Base-by-base conservation (phyloP, 2,329 filamentous ascomycete genomes). In the Pseudocercospora cruenta region DNA sequence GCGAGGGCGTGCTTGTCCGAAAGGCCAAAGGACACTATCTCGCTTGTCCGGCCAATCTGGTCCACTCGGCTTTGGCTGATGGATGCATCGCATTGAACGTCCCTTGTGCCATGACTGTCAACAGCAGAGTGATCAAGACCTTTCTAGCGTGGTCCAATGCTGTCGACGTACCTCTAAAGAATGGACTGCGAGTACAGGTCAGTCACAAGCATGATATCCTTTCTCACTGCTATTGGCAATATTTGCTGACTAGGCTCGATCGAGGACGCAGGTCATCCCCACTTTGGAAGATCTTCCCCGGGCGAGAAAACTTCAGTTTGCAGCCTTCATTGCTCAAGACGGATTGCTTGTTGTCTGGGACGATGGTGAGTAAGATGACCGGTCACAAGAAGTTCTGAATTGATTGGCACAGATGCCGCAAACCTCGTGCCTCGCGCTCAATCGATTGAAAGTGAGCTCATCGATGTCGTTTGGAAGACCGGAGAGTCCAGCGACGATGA, bases 41-140 rank as follows among this genome's bases (percentile, higher is more conserved):
- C 82, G 87, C 90, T 1, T 93, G 90, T 75, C 91, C 91, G 47
- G 85, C 88, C 55, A 83, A 87, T 68, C 78, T 93, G 63, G 83
- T 83, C 31, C 82, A 83, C 65, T 91, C 90, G 1, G 76, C 83
- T 0, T 88, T 94, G 69, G 89, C 88, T 14, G 77, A 82, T 63
- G 88, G 89, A 6, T 90, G 88, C 74, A 82, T 85, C 8, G 84
- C 86, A n/a, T 84, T 93, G 70, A 93, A 93, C 73, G 85, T 92
- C 58, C 88, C 92, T 87, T 91, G 88, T 73, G 90, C 90, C 59
- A 92, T 94, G 89, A 94, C 91, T 0, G 88, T 93, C 69, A 93
- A 92, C 77, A 93, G 91, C 0, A 82, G 90, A 70, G 89, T 93
- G 66, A 91, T 94, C 79, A 91, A 91, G 80, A 90, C 90, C 0